Evolutionary conservation across 768 basidiomycete species (phyloP), one percentile per base, ranked within the genome.

Genomic region (Termitomyces bulborhizus): DNA sequence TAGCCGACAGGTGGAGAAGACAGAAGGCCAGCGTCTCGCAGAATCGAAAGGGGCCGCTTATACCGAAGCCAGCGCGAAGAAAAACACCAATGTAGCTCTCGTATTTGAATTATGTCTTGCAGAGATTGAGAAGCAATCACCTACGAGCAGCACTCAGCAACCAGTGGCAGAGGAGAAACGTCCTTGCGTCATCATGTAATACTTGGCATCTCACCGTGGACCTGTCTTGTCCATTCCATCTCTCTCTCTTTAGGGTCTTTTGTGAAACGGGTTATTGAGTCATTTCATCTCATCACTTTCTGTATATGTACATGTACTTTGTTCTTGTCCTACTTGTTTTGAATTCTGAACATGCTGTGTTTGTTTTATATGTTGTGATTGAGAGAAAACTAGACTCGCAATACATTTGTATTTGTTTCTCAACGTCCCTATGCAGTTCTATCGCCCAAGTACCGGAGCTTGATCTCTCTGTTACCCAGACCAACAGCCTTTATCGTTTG

Each of bases 41-140:
- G 75, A 79, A 60, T 73, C 74, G 60, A 82, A 84, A 62, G 76
- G 84, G 42, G 84, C 88, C 4, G 86, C 85, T 6, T 94, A 86
- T 81, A 76, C 92, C 31, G 93, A 94, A 74, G 90, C 90, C 4
- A 90, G 88, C 62, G 89, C 93, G 40, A 88, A 89, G 75, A 77
- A 78, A 57, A 88, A 93, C 63, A 67, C 81, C 67, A 93, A 94
- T 69, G 84, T 95, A 64, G 86, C 72, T 63, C 80, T 84, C 62
- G 90, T 90, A n/a, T 91, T 92, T 59, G 86, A 91, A 65, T 73
- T 89, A 45, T 89, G 87, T 69, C 78, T 92, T 27, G 81, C 72
- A 18, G 88, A 92, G 65, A 89, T 91, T 61, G 88, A 91, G 71
- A 89, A 86, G 65, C 78, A 77, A 54, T 76, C 77, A 49, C 76